These are phyloP conservation scores for Pyrrhoderma noxium DNA, from an alignment of 1,284 basidiomycete genomes.

Conservation along the genomic window DNA sequence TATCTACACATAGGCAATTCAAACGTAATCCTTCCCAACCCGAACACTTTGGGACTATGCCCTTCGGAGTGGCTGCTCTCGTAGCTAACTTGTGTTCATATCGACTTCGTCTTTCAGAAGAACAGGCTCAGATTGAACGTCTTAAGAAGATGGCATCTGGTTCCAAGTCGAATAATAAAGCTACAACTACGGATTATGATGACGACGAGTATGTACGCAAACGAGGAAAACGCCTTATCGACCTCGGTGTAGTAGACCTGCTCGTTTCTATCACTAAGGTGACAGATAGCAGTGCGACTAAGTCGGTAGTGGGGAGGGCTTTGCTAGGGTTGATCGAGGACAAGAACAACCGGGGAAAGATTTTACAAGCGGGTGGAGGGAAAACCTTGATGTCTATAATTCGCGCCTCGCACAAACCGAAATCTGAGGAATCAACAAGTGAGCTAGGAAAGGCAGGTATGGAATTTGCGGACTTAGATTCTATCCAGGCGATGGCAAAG, in stretches of 20 bases:
- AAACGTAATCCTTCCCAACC: constrained; percentile 2
- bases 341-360: constrained; percentile 65
- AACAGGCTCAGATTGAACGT: constrained; percentile 75
- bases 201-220: constrained; percentile 56
- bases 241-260: constrained; percentile 56
- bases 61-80: constrained; percentile 73
- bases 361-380: constrained; percentile 80
- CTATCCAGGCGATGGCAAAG: constrained; percentile 88
- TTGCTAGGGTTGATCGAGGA: constrained; percentile 73
- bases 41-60: constrained; percentile 41
- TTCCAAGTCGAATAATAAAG: constrained; percentile 27
- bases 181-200: constrained; percentile 31
- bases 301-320: constrained; percentile 44
- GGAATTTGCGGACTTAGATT: constrained; percentile 48
- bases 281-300: constrained; percentile 50
- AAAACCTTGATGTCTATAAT: constrained; percentile 67
- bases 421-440: constrained; percentile 23
- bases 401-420: constrained; percentile 27
- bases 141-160: constrained; percentile 64
- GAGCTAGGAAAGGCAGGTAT: constrained; percentile 25
- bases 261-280: constrained; percentile 50
- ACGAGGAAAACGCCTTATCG: constrained; percentile 50
- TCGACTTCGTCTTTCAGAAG: constrained; percentile 62
- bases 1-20: constrained; percentile 27
- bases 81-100: constrained; percentile 69